A percentile compares a stretch with the other conserved stretches of the same genome.
Conservation (phyloP, 345 rosid genomes). For the Eutrema yunnanense region DNA sequence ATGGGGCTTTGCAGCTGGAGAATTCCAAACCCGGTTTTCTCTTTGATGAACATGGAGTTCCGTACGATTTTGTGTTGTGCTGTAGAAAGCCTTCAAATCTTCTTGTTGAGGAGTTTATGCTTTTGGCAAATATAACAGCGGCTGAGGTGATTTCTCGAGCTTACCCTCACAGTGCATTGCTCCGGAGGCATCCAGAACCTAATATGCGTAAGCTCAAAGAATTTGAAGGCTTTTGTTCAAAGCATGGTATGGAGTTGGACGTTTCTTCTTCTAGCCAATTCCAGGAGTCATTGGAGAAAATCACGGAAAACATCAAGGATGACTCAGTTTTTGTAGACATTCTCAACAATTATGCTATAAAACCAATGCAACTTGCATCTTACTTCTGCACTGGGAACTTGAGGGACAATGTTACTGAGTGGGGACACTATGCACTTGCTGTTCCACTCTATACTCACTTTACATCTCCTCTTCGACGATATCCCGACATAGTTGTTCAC, state of each 20-base stretch:
- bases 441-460: constrained; percentile 87
- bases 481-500: constrained; percentile 88
- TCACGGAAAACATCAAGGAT: constrained; percentile 59
- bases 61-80: constrained; percentile 48
- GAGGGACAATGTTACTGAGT: constrained; percentile 44
- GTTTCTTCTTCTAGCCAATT: constrained; percentile 67
- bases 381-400: constrained; percentile 77
- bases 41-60: constrained; percentile 70
- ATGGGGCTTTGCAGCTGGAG: constrained; percentile 75
- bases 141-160: constrained; percentile 87
- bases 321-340: constrained; percentile 58
- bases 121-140: constrained; percentile 78
- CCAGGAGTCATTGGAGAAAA: constrained; percentile 49
- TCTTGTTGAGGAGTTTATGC: constrained; percentile 94
- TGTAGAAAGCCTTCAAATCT: constrained; percentile 47
- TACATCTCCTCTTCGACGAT: constrained; percentile 86
- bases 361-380: constrained; percentile 72
- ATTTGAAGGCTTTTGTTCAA: constrained; percentile 67
- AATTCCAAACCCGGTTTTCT: constrained; percentile 45
- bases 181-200: constrained; percentile 90
- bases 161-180: constrained; percentile 66
- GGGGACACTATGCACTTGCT: constrained; percentile 88
- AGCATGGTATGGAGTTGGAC: constrained; percentile 69
- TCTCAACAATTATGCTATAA: constrained; percentile 62
- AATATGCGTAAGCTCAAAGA: constrained; percentile 78